Evolutionary conservation across 805 yeast genomes (phyloP), one percentile per base, ranked within the genome.

Genomic region (Cyberlindnera suaveolens): DNA sequence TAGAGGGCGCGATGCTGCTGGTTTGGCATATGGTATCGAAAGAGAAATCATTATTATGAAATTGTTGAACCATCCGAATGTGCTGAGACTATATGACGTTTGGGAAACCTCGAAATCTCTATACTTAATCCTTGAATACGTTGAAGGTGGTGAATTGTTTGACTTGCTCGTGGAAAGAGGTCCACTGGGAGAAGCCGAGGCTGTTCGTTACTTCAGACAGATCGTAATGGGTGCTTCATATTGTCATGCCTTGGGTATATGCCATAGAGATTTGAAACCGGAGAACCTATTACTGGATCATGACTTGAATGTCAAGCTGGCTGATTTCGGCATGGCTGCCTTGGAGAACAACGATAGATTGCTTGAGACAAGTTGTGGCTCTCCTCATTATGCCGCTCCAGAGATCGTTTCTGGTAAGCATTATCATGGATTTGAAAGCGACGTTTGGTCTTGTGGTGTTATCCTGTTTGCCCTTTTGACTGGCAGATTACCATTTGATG

Each of bases 1-100:
- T 46, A 59, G 58, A 51, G 65, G 66, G 4, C 52, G 66, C 39
- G 78, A 74, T 44, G 72, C 74, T n/a, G 67, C 72, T 14, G 87
- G 88, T 1, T 72, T 85, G 45, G 96, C 96, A 3, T 89, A 91
- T 61, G 99, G 99, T 33, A 91, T 93, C 36, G 99, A 93, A 66
- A 77, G 98, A 52, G 99, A 93, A 62, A 95, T 93, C 50, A 90
- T 93, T 54, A 93, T 93, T 54, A 93, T 91, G 99, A 93, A 93
- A 65, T 72, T 93, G 34, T 78, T 93, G 37, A 86, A 93, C 47
- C 98, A 93, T 63, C 88, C 96, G 11, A 91, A 93, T 58, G 93
- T 93, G 19, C 80, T 93, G 77, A 85, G 93, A 20, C 70, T 93
- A 33, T 93, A 89, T 61, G 99, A 93, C 60, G 99, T 93, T 19